These are phyloP conservation scores for Spongospora subterranea DNA, from an alignment of 208 protist species.

Conservation along the genomic window DNA sequence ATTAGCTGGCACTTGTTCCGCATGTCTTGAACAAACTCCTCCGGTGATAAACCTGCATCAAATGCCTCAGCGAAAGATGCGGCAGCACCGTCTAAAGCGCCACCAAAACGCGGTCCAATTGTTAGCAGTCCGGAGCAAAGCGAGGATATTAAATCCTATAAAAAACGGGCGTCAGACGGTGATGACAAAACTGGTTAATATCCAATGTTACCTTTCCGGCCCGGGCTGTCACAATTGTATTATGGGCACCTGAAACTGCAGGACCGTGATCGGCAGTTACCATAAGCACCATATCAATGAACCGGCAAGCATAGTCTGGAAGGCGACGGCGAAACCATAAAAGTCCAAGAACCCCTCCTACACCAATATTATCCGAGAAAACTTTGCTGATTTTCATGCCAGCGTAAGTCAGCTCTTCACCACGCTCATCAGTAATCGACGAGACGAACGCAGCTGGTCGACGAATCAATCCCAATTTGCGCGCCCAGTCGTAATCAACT, in stretches of 20 bases:
- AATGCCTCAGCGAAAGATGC: slow-evolving; percentile 64
- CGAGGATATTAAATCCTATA: slow-evolving; percentile 79
- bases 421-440: slow-evolving; percentile 82
- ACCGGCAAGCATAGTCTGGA: slow-evolving; percentile 78
- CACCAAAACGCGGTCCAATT: slow-evolving; percentile 83
- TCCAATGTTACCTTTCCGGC: slow-evolving; percentile 76
- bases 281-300: slow-evolving; percentile 83
- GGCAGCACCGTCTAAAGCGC: slow-evolving; percentile 80
- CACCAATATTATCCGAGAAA: slow-evolving; percentile 76
- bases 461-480: slow-evolving; percentile 78
- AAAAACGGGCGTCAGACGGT: not conserved
- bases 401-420: slow-evolving; percentile 81
- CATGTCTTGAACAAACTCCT: slow-evolving; percentile 81
- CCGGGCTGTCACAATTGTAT: slow-evolving; percentile 83
- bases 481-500: slow-evolving; percentile 72
- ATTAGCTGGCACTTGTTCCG: slow-evolving; percentile 78
- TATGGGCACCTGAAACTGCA: slow-evolving; percentile 83
- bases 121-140: slow-evolving; percentile 82
- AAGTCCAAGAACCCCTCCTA: slow-evolving; percentile 79
- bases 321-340: slow-evolving; percentile 82
- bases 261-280: slow-evolving; percentile 84
- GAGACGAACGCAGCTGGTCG: slow-evolving; percentile 79
- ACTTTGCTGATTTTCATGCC: slow-evolving; percentile 76
- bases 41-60: slow-evolving; percentile 73
- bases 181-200: not conserved